Base-by-base conservation (phyloP, 2,329 filamentous ascomycete species). In the Talaromyces sp. region DNA sequence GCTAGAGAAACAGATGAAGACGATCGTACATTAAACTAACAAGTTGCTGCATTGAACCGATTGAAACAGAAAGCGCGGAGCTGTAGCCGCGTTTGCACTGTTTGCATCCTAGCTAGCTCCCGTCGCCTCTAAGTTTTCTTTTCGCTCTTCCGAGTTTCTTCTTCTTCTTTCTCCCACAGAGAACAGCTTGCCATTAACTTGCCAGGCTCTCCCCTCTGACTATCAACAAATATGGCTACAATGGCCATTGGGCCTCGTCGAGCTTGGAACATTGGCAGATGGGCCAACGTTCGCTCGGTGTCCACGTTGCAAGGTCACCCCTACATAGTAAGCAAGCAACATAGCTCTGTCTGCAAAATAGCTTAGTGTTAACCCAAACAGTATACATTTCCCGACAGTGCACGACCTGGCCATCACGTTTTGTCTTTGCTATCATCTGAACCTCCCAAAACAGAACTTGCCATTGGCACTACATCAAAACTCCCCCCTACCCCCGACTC, bases 401-500 rank as follows among this genome's bases (percentile, higher is more conserved):
- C 70, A 75, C 61, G 70, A 69, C 56, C 69, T 66, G 65, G 74
- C 70, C 71, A 64, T 42, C 77, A 82, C 60, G 71, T 85, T 61
- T 78, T 88, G 27, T 82, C 85, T n/a, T 78, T 86, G 57, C 77
- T 88, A 10, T 77, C 84, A 3, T 82, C 81, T 4, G 72, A 77
- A 6, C 85, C 86, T 1, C 81, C 84, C 8, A 84, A 77, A 23
- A 71, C 76, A 5, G 75, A 81, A 16, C 77, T 87, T 55, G 80
- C 84, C 23, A 80, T 87, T 60, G 86, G 85, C 63, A 78, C 80
- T 18, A 81, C 83, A 8, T 78, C 79, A 28, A 74, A 79, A 47
- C 74, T 86, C 33, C 86, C 85, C 1, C 83, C 83, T 4, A 85
- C 82, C 0, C 80, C 85, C 3, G 76, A 82, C 57, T 82, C 81